These are phyloP conservation scores for Scutellaria galericulata DNA, from an alignment of 257 asterid species.

Conservation along the genomic window DNA sequence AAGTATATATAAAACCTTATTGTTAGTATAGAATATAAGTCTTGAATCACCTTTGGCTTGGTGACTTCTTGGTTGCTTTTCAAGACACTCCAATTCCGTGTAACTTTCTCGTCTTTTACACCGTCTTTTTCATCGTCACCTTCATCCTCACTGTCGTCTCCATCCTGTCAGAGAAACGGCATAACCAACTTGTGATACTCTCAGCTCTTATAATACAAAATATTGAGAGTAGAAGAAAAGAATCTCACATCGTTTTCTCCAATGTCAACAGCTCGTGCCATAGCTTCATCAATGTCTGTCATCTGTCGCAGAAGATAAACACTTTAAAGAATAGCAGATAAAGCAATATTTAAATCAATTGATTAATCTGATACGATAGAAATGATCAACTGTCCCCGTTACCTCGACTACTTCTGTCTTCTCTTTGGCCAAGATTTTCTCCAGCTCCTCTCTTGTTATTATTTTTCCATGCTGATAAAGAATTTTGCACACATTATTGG, in stretches of 20 bases:
- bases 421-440: slow-evolving; percentile 64
- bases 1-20: background rate
- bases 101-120: slow-evolving; percentile 63
- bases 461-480: slow-evolving; percentile 74
- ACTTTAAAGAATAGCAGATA: slow-evolving; percentile 23
- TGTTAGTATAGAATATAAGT: background rate
- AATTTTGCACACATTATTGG: background rate
- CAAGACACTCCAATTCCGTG: slow-evolving; percentile 80
- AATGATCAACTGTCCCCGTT: slow-evolving; percentile 21
- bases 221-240: slow-evolving; percentile 7
- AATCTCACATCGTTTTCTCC: slow-evolving; percentile 88
- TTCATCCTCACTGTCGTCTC: slow-evolving; percentile 78
- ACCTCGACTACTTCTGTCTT: slow-evolving; percentile 86
- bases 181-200: background rate
- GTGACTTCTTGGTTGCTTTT: slow-evolving; percentile 64
- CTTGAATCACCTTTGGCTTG: slow-evolving; percentile 68
- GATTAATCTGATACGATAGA: background rate
- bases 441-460: slow-evolving; percentile 79
- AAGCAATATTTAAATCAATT: background rate
- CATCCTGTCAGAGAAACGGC: slow-evolving; percentile 52
- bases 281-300: slow-evolving; percentile 88
- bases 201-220: background rate
- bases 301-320: slow-evolving; percentile 49
- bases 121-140: slow-evolving; percentile 51
- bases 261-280: slow-evolving; percentile 96